Conservation (phyloP, 139 green algal genomes). For the Raphidocelis subcapitata region DNA sequence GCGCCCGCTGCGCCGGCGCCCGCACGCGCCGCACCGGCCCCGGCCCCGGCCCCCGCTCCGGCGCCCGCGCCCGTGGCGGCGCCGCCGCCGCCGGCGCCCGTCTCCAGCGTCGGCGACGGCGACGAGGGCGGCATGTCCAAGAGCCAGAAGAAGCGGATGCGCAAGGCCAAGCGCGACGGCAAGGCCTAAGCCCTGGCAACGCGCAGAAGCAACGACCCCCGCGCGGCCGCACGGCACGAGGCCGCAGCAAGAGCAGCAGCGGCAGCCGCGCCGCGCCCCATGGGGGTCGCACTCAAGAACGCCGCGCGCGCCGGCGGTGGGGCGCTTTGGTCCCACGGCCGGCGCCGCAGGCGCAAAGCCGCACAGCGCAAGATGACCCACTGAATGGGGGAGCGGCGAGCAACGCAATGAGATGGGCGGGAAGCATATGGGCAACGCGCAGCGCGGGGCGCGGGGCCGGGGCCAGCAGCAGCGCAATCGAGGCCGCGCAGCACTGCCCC, state of each 20-base stretch:
- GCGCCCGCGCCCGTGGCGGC: background rate
- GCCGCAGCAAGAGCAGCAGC: background rate
- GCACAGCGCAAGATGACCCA: too few relatives aligned
- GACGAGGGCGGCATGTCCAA: slow-evolving; percentile 12
- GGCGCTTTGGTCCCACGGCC: background rate
- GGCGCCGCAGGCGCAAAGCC: too few relatives aligned
- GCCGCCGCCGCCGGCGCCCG: background rate
- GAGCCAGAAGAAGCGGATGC: slow-evolving; percentile 29
- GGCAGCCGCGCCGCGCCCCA: too few relatives aligned
- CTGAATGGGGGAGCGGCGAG: too few relatives aligned
- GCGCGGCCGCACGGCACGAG: background rate
- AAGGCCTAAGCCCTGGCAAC: background rate
- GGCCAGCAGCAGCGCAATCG: too few relatives aligned
- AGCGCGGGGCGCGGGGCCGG: too few relatives aligned
- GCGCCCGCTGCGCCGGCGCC: background rate
- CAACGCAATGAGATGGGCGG: too few relatives aligned
- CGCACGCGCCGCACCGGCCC: slow-evolving; percentile 8
- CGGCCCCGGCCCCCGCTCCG: background rate
- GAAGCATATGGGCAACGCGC: too few relatives aligned
- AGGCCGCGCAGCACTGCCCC: too few relatives aligned
- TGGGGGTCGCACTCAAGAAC: background rate
- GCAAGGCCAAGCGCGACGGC: slow-evolving; percentile 22
- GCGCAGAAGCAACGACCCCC: background rate
- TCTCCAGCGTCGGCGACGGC: background rate
- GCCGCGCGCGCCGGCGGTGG: background rate